A percentile compares a stretch with the other conserved stretches of the same genome.
These are phyloP conservation scores for Pluteus cervinus DNA, from an alignment of 768 basidiomycete species.

Conservation along the genomic window DNA sequence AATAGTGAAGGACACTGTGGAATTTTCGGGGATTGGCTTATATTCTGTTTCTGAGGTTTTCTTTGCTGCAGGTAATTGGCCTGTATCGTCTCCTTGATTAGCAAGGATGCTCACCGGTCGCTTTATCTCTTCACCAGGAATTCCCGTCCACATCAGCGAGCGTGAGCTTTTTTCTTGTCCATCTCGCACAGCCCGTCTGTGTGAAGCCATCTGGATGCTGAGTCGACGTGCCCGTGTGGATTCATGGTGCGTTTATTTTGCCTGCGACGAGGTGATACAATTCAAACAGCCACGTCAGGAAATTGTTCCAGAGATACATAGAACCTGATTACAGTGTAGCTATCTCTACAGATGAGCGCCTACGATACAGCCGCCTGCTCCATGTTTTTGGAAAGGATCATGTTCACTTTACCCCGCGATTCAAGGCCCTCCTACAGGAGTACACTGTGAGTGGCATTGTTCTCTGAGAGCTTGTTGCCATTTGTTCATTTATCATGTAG, in stretches of 20 bases:
- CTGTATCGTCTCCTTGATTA: background rate
- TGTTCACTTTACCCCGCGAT: background rate
- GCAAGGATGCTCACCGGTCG: no score
- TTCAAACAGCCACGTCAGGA: no score
- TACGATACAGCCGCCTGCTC: conserved; percentile 14
- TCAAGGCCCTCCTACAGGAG: conserved; percentile 9
- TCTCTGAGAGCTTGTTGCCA: no score
- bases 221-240: conserved; percentile 5
- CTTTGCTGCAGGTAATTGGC: conserved; percentile 12
- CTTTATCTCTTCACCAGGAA: conserved; percentile 5
- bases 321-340: conserved; percentile 8
- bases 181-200: conserved; percentile 13
- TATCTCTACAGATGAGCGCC: conserved; percentile 8
- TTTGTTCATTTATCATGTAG: no score
- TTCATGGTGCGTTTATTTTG: conserved; percentile 7
- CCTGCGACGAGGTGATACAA: conserved; percentile 1
- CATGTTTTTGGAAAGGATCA: conserved; percentile 14
- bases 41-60: conserved; percentile 16
- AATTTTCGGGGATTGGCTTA: conserved; percentile 14
- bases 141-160: conserved; percentile 13
- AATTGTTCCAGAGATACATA: no score
- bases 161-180: conserved; percentile 15
- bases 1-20: conserved; percentile 4
- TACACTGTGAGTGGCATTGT: conserved; percentile 12
- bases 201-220: conserved; percentile 13